Evolutionary conservation across 1,284 basidiomycete species (phyloP).

Genomic region (Trichosporon ovoides): DNA sequence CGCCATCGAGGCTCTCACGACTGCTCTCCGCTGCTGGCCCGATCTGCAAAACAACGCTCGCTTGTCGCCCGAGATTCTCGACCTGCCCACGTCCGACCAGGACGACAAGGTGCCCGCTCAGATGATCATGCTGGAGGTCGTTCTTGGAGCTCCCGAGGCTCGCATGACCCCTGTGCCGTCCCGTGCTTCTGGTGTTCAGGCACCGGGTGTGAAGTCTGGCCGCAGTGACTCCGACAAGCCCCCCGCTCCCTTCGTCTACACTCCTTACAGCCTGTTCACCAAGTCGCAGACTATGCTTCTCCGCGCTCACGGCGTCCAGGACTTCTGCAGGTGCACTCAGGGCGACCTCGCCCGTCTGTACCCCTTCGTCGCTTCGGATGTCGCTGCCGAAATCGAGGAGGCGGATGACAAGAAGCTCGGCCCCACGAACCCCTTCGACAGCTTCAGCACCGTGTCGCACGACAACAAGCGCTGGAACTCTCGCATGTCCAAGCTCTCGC

Average conservation of each 20-base stretch:
- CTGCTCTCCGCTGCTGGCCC: conserved; percentile 51
- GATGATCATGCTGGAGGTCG: conserved; percentile 51
- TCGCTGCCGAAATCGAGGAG: conserved; percentile 40
- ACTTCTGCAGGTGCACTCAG: conserved; percentile 44
- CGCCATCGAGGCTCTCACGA: conserved; percentile 51
- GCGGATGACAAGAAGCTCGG: conserved; percentile 26
- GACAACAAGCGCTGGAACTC: conserved; percentile 17
- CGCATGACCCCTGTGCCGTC: conserved; percentile 41
- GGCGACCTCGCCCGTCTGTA: conserved; percentile 48
- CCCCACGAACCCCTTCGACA: conserved; percentile 18
- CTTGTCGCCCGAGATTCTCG: conserved; percentile 52
- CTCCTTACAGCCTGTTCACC: conserved; percentile 52
- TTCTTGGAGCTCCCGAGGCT: conserved; percentile 49
- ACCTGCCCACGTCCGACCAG: conserved; percentile 47
- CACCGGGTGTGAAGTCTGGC: conserved; percentile 33
- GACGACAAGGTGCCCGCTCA: conserved; percentile 44
- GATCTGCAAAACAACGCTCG: conserved; percentile 48
- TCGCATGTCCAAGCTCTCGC: conserved; percentile 19
- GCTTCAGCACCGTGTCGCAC: conserved; percentile 9
- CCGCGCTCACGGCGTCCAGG: conserved; percentile 45
- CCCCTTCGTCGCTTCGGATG: conserved; percentile 37
- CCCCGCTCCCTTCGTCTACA: conserved; percentile 52
- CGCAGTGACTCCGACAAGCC: conserved; percentile 47
- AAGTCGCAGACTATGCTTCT: conserved; percentile 52
- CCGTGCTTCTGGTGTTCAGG: conserved; percentile 41